Evolutionary conservation across 2,329 filamentous ascomycete genomes (phyloP).

Genomic region (Aspergillus amoenus): DNA sequence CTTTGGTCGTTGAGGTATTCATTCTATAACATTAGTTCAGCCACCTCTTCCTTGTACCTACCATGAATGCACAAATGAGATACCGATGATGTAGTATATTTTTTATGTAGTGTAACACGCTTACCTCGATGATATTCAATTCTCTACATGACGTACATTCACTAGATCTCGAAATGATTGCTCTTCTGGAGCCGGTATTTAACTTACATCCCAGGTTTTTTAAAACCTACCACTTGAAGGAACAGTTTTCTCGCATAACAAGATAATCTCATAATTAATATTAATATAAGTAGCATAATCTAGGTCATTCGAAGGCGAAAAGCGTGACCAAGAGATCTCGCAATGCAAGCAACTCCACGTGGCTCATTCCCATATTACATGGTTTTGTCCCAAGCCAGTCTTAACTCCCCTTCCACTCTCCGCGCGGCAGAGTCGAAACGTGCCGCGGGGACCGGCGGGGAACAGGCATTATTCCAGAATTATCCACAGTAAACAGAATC

Average conservation of each 20-base stretch:
- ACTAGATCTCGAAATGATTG: background rate
- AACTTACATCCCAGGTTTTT: background rate
- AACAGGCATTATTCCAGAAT: background rate
- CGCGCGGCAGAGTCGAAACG: background rate
- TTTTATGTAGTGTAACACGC: too few relatives aligned
- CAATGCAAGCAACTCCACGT: conserved; percentile 13
- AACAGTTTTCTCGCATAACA: too few relatives aligned
- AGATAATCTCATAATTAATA: conserved; percentile 19
- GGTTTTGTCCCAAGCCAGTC: conserved; percentile 11
- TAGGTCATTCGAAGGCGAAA: conserved; percentile 18
- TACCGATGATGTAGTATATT: background rate
- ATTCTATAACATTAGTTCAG: background rate
- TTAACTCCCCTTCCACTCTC: background rate
- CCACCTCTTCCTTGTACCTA: background rate
- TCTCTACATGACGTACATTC: too few relatives aligned
- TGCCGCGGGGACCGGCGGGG: background rate
- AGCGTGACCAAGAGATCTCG: background rate
- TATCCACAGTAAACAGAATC: conserved; percentile 7
- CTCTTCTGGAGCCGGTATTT: background rate
- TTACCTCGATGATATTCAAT: too few relatives aligned
- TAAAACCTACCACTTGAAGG: too few relatives aligned
- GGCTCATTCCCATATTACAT: conserved; percentile 22
- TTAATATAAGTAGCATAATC: conserved; percentile 24
- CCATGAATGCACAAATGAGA: background rate
- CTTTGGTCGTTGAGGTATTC: conserved; percentile 51